A percentile compares a stretch with the other conserved stretches of the same genome.
Evolutionary conservation across 305 asterid genomes (phyloP).

Genomic region (Plantago coronopus): DNA sequence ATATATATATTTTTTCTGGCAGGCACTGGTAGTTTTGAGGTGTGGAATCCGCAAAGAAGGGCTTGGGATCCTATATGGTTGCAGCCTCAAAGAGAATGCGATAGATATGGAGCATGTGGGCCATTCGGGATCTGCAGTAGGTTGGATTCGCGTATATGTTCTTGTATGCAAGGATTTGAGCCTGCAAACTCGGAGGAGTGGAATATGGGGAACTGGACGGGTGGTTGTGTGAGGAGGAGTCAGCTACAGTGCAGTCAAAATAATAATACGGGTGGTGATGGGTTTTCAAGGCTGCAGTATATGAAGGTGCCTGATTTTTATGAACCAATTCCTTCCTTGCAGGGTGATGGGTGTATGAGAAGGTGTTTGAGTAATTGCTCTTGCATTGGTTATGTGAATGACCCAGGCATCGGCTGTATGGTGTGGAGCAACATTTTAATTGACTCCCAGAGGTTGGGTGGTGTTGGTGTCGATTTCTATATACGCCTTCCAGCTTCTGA

Average conservation of each 20-base stretch:
- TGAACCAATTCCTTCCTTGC: not conserved
- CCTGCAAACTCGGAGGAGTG: constrained; percentile 29
- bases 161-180: constrained; percentile 35
- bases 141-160: constrained; percentile 23
- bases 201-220: constrained; percentile 28
- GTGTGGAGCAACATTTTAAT: constrained; percentile 27
- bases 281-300: constrained; percentile 23
- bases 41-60: constrained; percentile 27
- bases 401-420: constrained; percentile 37
- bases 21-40: not conserved
- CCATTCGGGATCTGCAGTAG: constrained; percentile 32
- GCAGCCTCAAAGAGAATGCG: constrained; percentile 25
- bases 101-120: constrained; percentile 36
- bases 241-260: constrained; percentile 21
- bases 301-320: constrained; percentile 36
- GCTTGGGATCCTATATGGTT: constrained; percentile 25
- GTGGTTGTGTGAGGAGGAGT: constrained; percentile 27
- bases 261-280: constrained; percentile 21
- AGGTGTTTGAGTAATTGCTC: constrained; percentile 43
- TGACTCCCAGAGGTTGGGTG: constrained; percentile 26
- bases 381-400: constrained; percentile 44
- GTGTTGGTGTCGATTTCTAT: constrained; percentile 21
- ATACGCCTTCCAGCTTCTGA: constrained; percentile 31
- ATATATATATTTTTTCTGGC: not conserved
- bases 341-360: constrained; percentile 20